Base-by-base conservation (phyloP, 1,139 yeast species). In the Yamadazyma pseudoaaseri region DNA sequence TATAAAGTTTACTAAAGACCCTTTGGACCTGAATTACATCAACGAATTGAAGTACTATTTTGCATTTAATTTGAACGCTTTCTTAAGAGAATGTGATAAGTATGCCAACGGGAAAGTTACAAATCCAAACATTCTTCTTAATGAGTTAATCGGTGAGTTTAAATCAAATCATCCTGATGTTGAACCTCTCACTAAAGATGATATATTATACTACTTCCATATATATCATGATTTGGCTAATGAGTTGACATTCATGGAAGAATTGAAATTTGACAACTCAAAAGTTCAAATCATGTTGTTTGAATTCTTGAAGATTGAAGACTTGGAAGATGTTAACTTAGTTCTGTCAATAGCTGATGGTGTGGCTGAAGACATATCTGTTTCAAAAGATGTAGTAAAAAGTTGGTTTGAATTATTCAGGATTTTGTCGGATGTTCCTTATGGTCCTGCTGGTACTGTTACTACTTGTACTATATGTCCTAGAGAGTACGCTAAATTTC, bases 361-460 rank as follows among this genome's bases (percentile, higher is more conserved):
- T 6, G 26, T 53, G 8, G 47, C 62, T 1, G 38, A 47, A n/a
- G 50, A 44, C 9, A 26, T 45, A 11, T 36, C 44, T 14, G 27
- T 55, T 13, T 35, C 48, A 7, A 35, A 39, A n/a, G 48, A 44
- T 7, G 46, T 51, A n/a, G 60, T 54, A 5, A 33, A 37, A 14
- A 52, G 44, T 5, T 66, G 72, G 72, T 58, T 60, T 35, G 49
- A 54, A 6, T 48, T 60, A 3, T 65, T 65, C 41, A 51, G 53
- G 20, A 46, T 51, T 8, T 53, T 65, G 32, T 47, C 59, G 7
- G 49, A 58, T 8, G 54, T 57, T 6, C 70, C 69, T 1, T 58
- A 52, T 37, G 49, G 59, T 7, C 50, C 49, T 11, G 54, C 51
- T 4, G 52, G 44, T 16, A 41, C 48, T 13, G 47, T 53, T 20